Conservation (phyloP, 78 protist species). For the Ministeria vibrans region DNA sequence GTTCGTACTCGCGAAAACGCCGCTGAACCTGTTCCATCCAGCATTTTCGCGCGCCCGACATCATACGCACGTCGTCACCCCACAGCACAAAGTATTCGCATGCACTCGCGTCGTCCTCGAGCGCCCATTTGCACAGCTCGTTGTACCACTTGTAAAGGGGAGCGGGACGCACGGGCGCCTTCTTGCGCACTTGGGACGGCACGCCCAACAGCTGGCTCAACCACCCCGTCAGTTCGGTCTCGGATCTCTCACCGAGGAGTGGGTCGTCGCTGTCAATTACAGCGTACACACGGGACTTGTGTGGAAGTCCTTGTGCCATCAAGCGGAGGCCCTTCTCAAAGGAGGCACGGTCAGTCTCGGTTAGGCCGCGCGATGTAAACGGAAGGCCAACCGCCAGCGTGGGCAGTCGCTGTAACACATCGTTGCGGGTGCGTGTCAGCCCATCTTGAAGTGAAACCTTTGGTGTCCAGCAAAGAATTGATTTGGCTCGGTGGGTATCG, state of each 20-base stretch:
- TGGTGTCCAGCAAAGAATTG: slow-evolving; percentile 76
- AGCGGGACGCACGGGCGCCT: neutral
- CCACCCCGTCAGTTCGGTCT: neutral
- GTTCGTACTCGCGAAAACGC: neutral
- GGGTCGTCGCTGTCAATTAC: neutral
- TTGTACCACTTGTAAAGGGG: neutral
- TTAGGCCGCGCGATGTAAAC: neutral
- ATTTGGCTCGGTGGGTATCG: slow-evolving; percentile 62
- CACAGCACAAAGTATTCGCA: neutral
- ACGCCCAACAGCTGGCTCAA: neutral
- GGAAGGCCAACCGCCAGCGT: neutral
- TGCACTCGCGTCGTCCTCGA: neutral
- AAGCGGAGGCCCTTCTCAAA: neutral
- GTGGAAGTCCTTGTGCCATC: neutral
- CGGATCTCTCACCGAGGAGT: neutral
- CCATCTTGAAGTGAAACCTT: slow-evolving; percentile 53
- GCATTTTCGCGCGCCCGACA: neutral
- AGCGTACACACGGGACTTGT: neutral
- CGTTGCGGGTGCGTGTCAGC: slow-evolving; percentile 43
- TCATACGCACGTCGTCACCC: neutral
- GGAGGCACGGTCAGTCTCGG: neutral
- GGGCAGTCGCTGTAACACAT: slow-evolving; percentile 28
- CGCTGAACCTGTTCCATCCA: neutral
- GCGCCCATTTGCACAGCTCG: neutral
- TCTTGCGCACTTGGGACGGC: neutral